Percentiles rank a stretch among this genome's conserved stretches.
Conservation (phyloP, 768 basidiomycete genomes). For the Tephrocybe sp. region DNA sequence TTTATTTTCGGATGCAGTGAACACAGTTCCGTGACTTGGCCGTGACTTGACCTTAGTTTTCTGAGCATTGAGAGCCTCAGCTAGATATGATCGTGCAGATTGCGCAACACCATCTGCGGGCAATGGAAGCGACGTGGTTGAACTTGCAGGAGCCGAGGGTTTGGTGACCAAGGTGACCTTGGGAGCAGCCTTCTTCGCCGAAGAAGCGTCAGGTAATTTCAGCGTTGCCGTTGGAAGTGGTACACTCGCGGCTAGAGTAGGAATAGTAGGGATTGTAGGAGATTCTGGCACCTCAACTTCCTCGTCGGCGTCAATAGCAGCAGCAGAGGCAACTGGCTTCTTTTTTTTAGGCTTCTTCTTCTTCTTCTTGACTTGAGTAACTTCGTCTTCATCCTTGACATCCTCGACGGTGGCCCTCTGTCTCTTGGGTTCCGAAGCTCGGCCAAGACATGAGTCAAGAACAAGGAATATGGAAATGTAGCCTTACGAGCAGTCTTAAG, state of each 20-base stretch:
- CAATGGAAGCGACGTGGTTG: constrained; percentile 32
- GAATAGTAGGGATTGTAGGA: constrained; percentile 18
- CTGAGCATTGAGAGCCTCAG: constrained; percentile 39
- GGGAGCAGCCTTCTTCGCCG: constrained; percentile 20
- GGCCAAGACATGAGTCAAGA: neutral
- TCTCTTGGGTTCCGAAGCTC: constrained; percentile 24
- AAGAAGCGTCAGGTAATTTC: constrained; percentile 17
- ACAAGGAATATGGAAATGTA: neutral
- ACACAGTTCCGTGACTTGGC: constrained; percentile 52
- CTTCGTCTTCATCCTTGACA: constrained; percentile 66
- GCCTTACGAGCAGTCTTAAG: constrained; percentile 3
- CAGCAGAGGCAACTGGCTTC: constrained; percentile 35
- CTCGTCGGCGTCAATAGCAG: constrained; percentile 18
- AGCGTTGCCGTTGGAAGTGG: neutral
- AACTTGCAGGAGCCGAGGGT: constrained; percentile 20
- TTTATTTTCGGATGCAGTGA: constrained; percentile 36
- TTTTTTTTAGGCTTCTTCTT: constrained; percentile 77
- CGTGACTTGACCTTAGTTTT: constrained; percentile 75
- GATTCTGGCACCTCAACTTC: constrained; percentile 8
- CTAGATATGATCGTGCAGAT: constrained; percentile 68
- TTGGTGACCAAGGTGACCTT: constrained; percentile 15
- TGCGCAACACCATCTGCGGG: constrained; percentile 54
- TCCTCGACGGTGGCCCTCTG: constrained; percentile 64
- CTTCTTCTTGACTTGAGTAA: constrained; percentile 37
- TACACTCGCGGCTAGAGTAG: constrained; percentile 12